A percentile compares a stretch with the other conserved stretches of the same genome.
phyloP scores from a whole-genome alignment of 192 early-diverging fungal species.

The Tieghemiomyces parasiticus region DNA sequence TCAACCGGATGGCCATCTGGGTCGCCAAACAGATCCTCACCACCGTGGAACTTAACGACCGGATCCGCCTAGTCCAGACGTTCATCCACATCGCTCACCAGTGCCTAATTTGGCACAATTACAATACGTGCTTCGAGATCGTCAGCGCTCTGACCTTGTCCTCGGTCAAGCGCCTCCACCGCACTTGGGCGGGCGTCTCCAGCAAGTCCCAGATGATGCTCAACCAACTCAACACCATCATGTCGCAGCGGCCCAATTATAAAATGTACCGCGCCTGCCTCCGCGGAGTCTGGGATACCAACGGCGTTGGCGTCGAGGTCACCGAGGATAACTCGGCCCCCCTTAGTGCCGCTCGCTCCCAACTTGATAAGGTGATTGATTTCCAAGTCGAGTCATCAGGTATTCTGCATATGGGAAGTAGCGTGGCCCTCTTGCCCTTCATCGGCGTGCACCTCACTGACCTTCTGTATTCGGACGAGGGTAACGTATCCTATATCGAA shows the following conservation, averaged over 20 bases:
- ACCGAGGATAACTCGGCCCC: constrained; percentile 14
- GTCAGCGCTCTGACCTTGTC: constrained; percentile 31
- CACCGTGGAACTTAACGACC: constrained; percentile 21
- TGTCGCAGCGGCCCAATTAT: constrained; percentile 15
- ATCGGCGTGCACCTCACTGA: constrained; percentile 36
- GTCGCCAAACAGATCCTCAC: constrained; percentile 27
- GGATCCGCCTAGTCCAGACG: constrained; percentile 27
- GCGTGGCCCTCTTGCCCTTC: constrained; percentile 29
- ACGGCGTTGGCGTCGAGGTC: constrained; percentile 14
- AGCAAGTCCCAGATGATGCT: constrained; percentile 11
- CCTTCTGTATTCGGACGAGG: constrained; percentile 32
- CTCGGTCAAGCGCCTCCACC: constrained; percentile 18
- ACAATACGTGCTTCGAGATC: constrained; percentile 34
- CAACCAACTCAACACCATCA: constrained; percentile 14
- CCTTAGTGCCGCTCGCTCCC: not conserved
- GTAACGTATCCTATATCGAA: constrained; percentile 31
- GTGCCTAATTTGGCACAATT: constrained; percentile 32
- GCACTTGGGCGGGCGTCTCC: constrained; percentile 28
- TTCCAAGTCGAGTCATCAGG: constrained; percentile 11
- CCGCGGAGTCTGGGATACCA: constrained; percentile 11
- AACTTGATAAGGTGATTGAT: constrained; percentile 1
- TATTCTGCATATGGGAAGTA: constrained; percentile 15
- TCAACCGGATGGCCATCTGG: constrained; percentile 36
- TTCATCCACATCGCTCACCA: constrained; percentile 32
- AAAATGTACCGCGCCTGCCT: constrained; percentile 14